These are phyloP conservation scores for Aspergillus quadrilineatus DNA, from an alignment of 2,329 filamentous ascomycete genomes.

Conservation along the genomic window DNA sequence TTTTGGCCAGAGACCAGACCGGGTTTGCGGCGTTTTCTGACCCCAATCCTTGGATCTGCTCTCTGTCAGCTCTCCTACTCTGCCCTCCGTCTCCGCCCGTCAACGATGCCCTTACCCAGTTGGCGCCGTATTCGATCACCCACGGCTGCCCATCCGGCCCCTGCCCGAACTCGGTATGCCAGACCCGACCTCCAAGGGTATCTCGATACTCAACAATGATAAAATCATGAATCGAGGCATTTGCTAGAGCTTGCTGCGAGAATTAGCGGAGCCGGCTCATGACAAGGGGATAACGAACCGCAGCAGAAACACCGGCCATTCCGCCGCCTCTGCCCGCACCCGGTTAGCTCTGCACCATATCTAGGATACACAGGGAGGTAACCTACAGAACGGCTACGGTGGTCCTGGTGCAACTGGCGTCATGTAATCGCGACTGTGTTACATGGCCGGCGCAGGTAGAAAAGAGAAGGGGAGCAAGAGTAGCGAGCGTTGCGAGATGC, in stretches of 20 bases:
- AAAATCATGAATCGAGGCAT: conserved; percentile 63
- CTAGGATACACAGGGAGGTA: not conserved
- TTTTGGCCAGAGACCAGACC: conserved; percentile 60
- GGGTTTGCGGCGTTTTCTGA: conserved; percentile 47
- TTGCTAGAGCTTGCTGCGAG: conserved; percentile 57
- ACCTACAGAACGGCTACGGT: conserved; percentile 37
- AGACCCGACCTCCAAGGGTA: conserved; percentile 62
- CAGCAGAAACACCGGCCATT: conserved; percentile 63
- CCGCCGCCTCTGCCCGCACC: conserved; percentile 51
- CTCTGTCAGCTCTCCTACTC: not conserved
- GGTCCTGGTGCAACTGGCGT: conserved; percentile 29
- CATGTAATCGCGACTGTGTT: conserved; percentile 18
- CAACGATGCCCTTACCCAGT: conserved; percentile 53
- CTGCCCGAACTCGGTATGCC: conserved; percentile 58
- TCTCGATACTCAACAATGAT: conserved; percentile 64
- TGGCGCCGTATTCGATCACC: conserved; percentile 64
- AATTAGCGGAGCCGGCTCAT: conserved; percentile 2
- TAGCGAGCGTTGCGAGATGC: conserved; percentile 1
- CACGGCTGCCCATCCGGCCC: conserved; percentile 54
- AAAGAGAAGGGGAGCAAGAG: not conserved
- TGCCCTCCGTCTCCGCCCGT: no score
- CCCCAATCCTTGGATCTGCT: conserved; percentile 45
- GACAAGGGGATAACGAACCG: conserved; percentile 37
- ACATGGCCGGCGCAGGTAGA: conserved; percentile 17
- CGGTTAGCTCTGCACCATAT: not conserved